Conservation (phyloP, 2,329 filamentous ascomycete genomes). For the Alternaria atra region DNA sequence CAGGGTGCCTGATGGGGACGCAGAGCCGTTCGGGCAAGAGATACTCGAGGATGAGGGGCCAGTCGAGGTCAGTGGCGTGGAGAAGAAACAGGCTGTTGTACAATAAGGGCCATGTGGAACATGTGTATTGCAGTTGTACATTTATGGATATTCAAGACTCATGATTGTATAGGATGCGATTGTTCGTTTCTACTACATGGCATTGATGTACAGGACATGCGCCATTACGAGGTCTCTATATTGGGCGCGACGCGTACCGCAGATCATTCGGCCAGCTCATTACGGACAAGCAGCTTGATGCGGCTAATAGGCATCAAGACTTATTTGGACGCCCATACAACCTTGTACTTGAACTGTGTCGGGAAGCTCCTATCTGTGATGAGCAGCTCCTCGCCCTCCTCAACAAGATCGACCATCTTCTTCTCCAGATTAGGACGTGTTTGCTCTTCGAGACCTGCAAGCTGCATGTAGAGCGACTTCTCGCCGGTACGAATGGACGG, state of each 20-base stretch:
- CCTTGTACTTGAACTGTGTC: slow-evolving; percentile 71
- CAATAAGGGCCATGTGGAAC: slow-evolving; percentile 10
- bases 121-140: slow-evolving; percentile 21
- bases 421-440: slow-evolving; percentile 83
- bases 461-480: slow-evolving; percentile 92
- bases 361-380: slow-evolving; percentile 91
- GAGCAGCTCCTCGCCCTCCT: slow-evolving; percentile 85
- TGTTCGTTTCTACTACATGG: not conserved
- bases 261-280: not conserved
- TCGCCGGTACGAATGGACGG: slow-evolving; percentile 83
- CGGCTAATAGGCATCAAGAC: not conserved
- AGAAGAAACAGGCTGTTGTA: slow-evolving; percentile 11
- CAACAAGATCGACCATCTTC: slow-evolving; percentile 79
- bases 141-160: not conserved
- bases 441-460: slow-evolving; percentile 81
- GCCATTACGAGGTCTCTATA: not conserved
- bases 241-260: not conserved
- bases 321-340: slow-evolving; percentile 54
- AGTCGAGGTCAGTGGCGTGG: slow-evolving; percentile 1
- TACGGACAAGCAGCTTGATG: not conserved
- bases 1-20: slow-evolving; percentile 34
- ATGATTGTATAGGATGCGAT: not conserved
- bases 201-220: not conserved
- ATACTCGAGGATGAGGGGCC: slow-evolving; percentile 3
- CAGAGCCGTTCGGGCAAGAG: slow-evolving; percentile 31